phyloP scores from a whole-genome alignment of 2,329 filamentous ascomycete genomes.

The Macrophomina tecta region DNA sequence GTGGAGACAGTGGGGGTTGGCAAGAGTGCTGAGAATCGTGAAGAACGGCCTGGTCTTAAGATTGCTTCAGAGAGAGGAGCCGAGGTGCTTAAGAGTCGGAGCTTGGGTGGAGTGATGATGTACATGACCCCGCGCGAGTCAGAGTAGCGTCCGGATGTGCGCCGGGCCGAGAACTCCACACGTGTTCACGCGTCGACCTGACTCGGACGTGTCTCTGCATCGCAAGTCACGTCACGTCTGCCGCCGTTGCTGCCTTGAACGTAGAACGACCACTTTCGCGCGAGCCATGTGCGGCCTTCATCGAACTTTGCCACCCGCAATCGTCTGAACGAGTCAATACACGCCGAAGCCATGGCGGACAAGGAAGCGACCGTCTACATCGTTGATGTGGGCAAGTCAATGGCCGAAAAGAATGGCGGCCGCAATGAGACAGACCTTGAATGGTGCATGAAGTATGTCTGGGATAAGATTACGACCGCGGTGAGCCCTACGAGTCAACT shows the following conservation, averaged over 20 bases:
- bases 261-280: neutral
- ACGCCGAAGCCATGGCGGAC: conserved; percentile 69
- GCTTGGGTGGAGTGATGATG: conserved; percentile 26
- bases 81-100: neutral
- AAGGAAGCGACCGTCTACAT: conserved; percentile 96
- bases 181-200: conserved; percentile 8
- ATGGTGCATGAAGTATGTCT: conserved; percentile 89
- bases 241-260: conserved; percentile 26
- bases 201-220: conserved; percentile 3
- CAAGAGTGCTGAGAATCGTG: neutral
- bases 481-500: conserved; percentile 55
- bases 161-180: neutral
- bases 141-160: neutral
- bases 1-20: neutral
- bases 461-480: conserved; percentile 85
- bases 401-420: conserved; percentile 74
- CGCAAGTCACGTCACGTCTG: conserved; percentile 13
- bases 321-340: neutral
- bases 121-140: conserved; percentile 18
- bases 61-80: neutral
- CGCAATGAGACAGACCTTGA: conserved; percentile 82
- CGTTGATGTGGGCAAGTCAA: conserved; percentile 85
- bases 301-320: neutral
- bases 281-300: conserved; percentile 11
- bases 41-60: neutral